Conservation (phyloP, 2,329 filamentous ascomycete species). For the Cladosporium sp. region DNA sequence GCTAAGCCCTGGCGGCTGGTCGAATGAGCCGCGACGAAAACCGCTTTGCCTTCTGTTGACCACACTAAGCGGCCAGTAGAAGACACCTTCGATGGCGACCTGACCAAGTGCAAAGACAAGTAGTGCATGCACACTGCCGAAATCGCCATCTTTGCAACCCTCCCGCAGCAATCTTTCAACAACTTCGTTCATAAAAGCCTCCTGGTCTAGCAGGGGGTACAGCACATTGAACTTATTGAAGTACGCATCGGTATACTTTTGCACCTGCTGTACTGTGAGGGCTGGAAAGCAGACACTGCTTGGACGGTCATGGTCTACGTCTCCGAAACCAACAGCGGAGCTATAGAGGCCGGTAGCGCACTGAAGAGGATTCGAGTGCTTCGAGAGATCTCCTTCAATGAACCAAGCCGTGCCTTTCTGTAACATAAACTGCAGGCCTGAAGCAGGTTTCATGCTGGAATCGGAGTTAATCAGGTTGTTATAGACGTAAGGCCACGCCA, state of each 20-base stretch:
- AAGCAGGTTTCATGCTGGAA: no score
- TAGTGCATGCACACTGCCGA: conserved; percentile 56
- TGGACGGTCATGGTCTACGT: no score
- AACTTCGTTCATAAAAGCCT: conserved; percentile 48
- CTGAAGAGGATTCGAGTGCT: no score
- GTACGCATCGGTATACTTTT: conserved; percentile 54
- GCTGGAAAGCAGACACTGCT: conserved; percentile 38
- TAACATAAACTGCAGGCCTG: no score
- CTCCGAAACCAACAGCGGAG: no score
- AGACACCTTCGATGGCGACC: conserved; percentile 53
- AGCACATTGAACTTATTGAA: conserved; percentile 62
- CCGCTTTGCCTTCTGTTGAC: conserved; percentile 47
- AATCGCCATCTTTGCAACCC: conserved; percentile 52
- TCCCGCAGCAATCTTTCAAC: conserved; percentile 44
- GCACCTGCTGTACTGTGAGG: conserved; percentile 42
- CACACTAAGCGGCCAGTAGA: conserved; percentile 51
- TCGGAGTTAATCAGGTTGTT: conserved; percentile 38
- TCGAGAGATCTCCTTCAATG: no score
- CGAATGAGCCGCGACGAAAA: conserved; percentile 52
- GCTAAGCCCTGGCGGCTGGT: conserved; percentile 56
- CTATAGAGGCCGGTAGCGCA: no score
- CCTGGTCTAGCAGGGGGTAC: conserved; percentile 59
- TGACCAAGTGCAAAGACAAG: conserved; percentile 56
- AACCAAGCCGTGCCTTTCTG: no score
- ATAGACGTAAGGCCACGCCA: conserved; percentile 47